Conservation (phyloP, 768 basidiomycete species). For the Sistotremastrum niveocremeum region DNA sequence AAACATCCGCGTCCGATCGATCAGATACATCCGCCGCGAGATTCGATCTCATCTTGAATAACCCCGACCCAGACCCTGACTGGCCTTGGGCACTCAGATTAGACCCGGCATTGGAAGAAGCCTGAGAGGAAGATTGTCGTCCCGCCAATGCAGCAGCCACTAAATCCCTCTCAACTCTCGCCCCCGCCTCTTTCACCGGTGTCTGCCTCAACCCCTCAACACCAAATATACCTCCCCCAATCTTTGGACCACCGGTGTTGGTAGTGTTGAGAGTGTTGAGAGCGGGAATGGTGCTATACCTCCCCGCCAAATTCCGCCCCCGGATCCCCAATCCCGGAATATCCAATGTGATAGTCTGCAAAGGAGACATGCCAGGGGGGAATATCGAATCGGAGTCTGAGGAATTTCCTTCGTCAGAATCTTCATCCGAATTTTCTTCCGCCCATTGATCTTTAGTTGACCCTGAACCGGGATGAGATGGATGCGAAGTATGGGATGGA, state of each 20-base stretch:
- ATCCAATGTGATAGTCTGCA: conserved; percentile 23
- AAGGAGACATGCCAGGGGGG: conserved; percentile 47
- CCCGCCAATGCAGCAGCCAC: conserved; percentile 29
- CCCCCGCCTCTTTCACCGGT: conserved; percentile 58
- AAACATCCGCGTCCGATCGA: too few species aligned
- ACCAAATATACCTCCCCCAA: conserved; percentile 19
- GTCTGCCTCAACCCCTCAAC: conserved; percentile 38
- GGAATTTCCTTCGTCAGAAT: conserved; percentile 29
- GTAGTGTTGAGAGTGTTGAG: too few species aligned
- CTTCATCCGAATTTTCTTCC: conserved; percentile 27
- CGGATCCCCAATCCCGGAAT: conserved; percentile 25
- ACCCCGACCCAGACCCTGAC: too few species aligned
- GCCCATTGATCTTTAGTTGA: conserved; percentile 11
- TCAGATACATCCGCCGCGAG: too few species aligned
- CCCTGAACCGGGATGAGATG: conserved; percentile 31
- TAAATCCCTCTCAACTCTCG: conserved; percentile 52
- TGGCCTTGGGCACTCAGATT: too few species aligned
- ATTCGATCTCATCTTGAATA: too few species aligned
- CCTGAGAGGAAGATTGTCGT: too few species aligned
- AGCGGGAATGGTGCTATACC: conserved; percentile 14
- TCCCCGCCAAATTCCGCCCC: conserved; percentile 17
- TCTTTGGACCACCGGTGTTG: conserved; percentile 32
- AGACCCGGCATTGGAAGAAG: too few species aligned
- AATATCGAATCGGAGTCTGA: conserved; percentile 11
- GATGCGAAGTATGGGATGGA: conserved; percentile 51